Base-by-base conservation (phyloP, 176 grass and related monocot genomes). In the Oryza glaberrima region DNA sequence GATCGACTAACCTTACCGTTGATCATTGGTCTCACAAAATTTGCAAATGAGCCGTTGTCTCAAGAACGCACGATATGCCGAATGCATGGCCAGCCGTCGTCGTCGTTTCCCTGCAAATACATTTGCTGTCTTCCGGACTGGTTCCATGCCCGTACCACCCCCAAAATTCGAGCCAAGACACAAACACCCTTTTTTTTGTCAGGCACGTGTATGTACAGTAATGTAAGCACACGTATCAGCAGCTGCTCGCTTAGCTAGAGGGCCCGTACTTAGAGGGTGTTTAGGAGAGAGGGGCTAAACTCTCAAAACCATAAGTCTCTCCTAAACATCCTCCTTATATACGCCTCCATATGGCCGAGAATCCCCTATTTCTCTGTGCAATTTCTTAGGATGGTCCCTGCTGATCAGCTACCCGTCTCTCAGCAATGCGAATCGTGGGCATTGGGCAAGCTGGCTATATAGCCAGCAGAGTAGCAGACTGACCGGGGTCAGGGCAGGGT, bases 371-470 rank as follows among this genome's bases (percentile, higher is more conserved):
- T 58, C 54, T 20, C 54, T 19, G 32, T 1, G 17, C 46, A 44
- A 72, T 81, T 35, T 48, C 51, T 71, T 47, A 64, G 67, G 69
- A 56, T 65, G 84, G 77, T 86, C 70, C 72, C 65, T 68, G 26
- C 19, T 19, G 16, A 56, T 56, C 16, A 6, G 65, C 28, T 54
- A 54, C 26, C 7, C 65, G 13, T 32, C 52, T 32, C 52, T 46
- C 16, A 0, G 43, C 74, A 6, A 35, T 9, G 52, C 51, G 35
- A 74, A 17, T 11, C 28, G 67, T 46, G 66, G 65, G 58, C 23
- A 77, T 52, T 46, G 66, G 64, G 58, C 23, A 77, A 19, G 49
- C 75, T 67, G 3, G 9, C 10, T 16, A 80, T 16, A 80, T 43
- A n/a, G 65, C 47, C 11, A 69, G 84, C 14, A 80, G 67, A 16